phyloP scores from a whole-genome alignment of 176 grass and related monocot species.

The Cymbopogon citratus region DNA sequence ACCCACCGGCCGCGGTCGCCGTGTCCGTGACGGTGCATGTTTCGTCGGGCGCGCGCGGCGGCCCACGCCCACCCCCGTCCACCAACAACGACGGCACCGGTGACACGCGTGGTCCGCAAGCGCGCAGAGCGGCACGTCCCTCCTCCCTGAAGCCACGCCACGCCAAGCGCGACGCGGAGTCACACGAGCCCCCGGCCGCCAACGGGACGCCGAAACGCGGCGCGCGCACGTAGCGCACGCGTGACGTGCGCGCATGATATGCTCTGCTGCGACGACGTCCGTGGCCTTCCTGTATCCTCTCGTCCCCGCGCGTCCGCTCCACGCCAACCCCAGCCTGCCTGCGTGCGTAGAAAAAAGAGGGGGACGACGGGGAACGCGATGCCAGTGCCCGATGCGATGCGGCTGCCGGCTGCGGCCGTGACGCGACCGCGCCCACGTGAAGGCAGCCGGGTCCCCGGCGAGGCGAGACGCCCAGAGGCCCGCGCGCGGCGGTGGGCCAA shows the following conservation, averaged over 20 bases:
- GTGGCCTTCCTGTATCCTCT: background rate
- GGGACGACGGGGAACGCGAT: constrained; percentile 8
- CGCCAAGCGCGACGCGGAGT: background rate
- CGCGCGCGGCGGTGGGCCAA: background rate
- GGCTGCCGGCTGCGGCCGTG: background rate
- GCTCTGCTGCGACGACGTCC: background rate
- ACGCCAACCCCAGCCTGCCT: no score
- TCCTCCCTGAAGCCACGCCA: background rate
- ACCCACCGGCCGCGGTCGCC: background rate
- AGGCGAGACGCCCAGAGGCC: no score
- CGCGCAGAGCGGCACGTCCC: background rate
- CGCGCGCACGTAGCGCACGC: background rate
- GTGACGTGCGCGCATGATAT: background rate
- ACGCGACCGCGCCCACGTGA: background rate
- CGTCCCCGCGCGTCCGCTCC: background rate
- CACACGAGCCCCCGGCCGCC: background rate
- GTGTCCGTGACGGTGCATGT: background rate
- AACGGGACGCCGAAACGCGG: background rate
- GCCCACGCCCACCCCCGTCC: background rate
- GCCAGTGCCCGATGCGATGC: no score
- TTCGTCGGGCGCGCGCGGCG: background rate
- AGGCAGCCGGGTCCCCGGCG: background rate
- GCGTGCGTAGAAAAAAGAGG: no score
- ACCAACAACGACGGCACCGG: background rate
- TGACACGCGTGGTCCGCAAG: background rate